Conservation (phyloP, 164 flowering plant genomes). For the Aristolochia californica region DNA sequence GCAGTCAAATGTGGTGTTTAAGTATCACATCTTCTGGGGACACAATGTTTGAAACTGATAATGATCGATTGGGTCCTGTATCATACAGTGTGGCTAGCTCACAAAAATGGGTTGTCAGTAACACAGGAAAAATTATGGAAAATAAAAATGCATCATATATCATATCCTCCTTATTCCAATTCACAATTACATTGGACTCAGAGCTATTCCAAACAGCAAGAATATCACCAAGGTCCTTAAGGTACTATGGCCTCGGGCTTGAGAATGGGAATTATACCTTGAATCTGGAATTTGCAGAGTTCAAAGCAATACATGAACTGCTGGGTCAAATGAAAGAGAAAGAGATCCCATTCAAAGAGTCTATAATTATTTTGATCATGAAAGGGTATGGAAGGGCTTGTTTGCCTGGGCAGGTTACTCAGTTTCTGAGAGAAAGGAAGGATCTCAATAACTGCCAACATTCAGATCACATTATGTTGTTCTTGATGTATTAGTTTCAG, state of each 20-base stretch:
- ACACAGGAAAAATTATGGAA: slow-evolving; percentile 41
- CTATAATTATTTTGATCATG: slow-evolving; percentile 66
- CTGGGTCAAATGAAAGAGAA: slow-evolving; percentile 77
- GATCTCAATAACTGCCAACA: slow-evolving; percentile 43
- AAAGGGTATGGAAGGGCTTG: slow-evolving; percentile 62
- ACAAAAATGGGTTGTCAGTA: slow-evolving; percentile 73
- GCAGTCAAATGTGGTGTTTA: too few species aligned
- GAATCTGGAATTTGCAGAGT: too few species aligned
- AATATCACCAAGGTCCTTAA: too few species aligned
- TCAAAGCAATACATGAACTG: slow-evolving; percentile 46
- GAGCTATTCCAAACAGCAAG: too few species aligned
- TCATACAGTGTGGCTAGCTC: slow-evolving; percentile 38
- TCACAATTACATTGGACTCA: slow-evolving; percentile 40
- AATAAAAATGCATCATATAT: slow-evolving; percentile 24
- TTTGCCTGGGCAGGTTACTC: slow-evolving; percentile 73
- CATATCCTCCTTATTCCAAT: slow-evolving; percentile 20
- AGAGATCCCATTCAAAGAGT: slow-evolving; percentile 54
- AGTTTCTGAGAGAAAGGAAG: slow-evolving; percentile 67
- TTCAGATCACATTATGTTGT: slow-evolving; percentile 74
- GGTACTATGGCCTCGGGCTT: too few species aligned
- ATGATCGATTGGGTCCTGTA: slow-evolving; percentile 54
- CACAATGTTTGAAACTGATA: slow-evolving; percentile 40
- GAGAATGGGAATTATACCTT: too few species aligned
- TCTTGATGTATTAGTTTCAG: slow-evolving; percentile 55
- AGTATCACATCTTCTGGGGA: slow-evolving; percentile 25